phyloP scores from a whole-genome alignment of 2,329 filamentous ascomycete species.

The Tolypocladium ovalisporum region DNA sequence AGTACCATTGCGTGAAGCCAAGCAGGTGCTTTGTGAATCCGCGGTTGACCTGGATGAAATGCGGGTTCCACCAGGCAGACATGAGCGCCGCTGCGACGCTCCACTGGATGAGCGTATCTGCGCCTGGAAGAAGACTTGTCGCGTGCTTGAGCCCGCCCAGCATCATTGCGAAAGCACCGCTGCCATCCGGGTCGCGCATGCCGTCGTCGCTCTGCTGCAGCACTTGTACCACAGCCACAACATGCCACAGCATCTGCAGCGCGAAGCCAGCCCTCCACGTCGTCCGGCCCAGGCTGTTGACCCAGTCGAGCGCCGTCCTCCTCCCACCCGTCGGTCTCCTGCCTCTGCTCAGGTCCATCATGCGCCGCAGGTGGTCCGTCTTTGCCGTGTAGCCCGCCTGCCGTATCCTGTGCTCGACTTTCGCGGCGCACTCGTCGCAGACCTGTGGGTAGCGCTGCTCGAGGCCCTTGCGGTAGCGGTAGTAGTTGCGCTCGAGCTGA shows the following conservation, averaged over 20 bases:
- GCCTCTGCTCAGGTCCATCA: slow-evolving; percentile 55
- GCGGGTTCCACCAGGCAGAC: slow-evolving; percentile 59
- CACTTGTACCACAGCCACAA: slow-evolving; percentile 15
- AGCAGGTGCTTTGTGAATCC: slow-evolving; percentile 49
- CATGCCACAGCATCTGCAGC: slow-evolving; percentile 41
- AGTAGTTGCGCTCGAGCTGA: slow-evolving; percentile 57
- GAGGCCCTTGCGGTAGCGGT: slow-evolving; percentile 58
- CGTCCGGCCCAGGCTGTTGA: slow-evolving; percentile 30
- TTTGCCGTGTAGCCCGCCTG: slow-evolving; percentile 70
- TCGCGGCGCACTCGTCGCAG: slow-evolving; percentile 68
- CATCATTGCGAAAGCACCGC: slow-evolving; percentile 5
- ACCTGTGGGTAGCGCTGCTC: slow-evolving; percentile 84
- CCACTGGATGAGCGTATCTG: slow-evolving; percentile 31
- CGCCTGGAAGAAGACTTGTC: slow-evolving; percentile 24
- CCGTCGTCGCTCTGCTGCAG: slow-evolving; percentile 16
- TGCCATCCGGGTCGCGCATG: slow-evolving; percentile 23
- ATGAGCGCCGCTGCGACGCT: slow-evolving; percentile 37
- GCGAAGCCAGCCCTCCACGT: slow-evolving; percentile 37
- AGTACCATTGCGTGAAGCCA: slow-evolving; percentile 55
- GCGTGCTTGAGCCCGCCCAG: slow-evolving; percentile 7
- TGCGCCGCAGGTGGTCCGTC: slow-evolving; percentile 66
- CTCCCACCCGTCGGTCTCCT: slow-evolving; percentile 15
- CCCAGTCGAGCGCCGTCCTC: slow-evolving; percentile 28
- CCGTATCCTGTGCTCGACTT: slow-evolving; percentile 58
- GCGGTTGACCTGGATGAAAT: slow-evolving; percentile 47